These are phyloP conservation scores for Phyllostachys edulis DNA, from an alignment of 176 grass and related monocot species.

Conservation along the genomic window DNA sequence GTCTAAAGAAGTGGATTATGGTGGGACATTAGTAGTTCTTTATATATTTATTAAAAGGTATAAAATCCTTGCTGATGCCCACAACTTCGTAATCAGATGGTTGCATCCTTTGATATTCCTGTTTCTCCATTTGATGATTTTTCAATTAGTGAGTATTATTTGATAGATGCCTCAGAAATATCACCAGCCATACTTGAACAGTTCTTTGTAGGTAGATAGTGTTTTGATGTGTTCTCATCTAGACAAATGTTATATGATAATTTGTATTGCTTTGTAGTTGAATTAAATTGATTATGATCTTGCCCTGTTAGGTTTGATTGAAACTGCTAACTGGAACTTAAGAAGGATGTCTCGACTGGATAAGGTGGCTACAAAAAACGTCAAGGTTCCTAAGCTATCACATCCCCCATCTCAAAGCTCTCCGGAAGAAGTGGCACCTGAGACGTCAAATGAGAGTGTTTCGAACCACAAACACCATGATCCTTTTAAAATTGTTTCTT, in stretches of 20 bases:
- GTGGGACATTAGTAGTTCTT: background rate
- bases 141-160: background rate
- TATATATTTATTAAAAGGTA: slow-evolving; percentile 26
- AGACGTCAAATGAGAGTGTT: slow-evolving; percentile 38
- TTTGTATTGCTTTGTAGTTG: background rate
- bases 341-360: slow-evolving; percentile 43
- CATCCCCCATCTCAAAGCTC: slow-evolving; percentile 10
- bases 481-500: slow-evolving; percentile 58
- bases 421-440: slow-evolving; percentile 21
- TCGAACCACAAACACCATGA: slow-evolving; percentile 24
- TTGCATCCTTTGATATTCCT: background rate
- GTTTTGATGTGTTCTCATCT: background rate
- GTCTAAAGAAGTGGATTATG: slow-evolving; percentile 36
- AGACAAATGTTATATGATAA: background rate
- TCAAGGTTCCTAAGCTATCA: slow-evolving; percentile 21
- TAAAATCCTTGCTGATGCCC: slow-evolving; percentile 3
- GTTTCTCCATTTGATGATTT: slow-evolving; percentile 2
- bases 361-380: slow-evolving; percentile 29
- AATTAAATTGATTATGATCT: slow-evolving; percentile 8
- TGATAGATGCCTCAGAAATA: background rate
- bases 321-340: slow-evolving; percentile 79
- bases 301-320: slow-evolving; percentile 68
- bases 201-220: background rate
- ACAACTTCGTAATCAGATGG: background rate
- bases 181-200: background rate